Percentiles rank a stretch among this genome's conserved stretches.
phyloP scores from a whole-genome alignment of 2,329 filamentous ascomycete species.

The Aspergillus sp. region DNA sequence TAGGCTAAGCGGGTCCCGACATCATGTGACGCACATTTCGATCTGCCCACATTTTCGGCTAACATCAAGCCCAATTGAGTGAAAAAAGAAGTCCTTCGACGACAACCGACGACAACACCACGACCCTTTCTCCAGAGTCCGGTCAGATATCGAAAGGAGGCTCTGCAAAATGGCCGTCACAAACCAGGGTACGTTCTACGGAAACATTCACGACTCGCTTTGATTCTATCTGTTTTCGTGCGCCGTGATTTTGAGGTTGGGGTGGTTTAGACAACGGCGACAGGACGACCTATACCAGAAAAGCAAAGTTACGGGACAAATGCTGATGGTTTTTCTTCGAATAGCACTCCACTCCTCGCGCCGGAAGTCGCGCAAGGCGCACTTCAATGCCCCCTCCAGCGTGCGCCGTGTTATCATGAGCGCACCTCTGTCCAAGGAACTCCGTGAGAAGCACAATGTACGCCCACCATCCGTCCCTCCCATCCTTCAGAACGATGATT shows the following conservation, averaged over 20 bases:
- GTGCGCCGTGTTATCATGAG: constrained; percentile 96
- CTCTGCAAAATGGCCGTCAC: constrained; percentile 33
- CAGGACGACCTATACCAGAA: neutral
- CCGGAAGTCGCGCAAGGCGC: constrained; percentile 98
- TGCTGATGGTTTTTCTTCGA: constrained; percentile 13
- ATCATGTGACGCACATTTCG: constrained; percentile 33
- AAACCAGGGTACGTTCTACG: constrained; percentile 28
- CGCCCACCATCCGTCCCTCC: constrained; percentile 30
- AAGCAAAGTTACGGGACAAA: neutral
- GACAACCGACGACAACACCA: constrained; percentile 20
- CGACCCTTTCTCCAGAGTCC: constrained; percentile 22
- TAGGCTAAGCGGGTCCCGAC: constrained; percentile 19
- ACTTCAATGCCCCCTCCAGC: constrained; percentile 90
- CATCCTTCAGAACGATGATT: neutral
- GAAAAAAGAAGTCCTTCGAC: constrained; percentile 8
- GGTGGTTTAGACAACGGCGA: neutral
- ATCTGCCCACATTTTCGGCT: constrained; percentile 23
- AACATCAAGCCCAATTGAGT: constrained; percentile 14
- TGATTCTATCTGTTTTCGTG: neutral
- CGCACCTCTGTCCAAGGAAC: constrained; percentile 92
- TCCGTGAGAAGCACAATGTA: constrained; percentile 99
- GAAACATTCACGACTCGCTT: neutral
- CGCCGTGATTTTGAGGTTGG: neutral
- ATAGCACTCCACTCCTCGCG: constrained; percentile 66
- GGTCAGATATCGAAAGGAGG: constrained; percentile 20